These are phyloP conservation scores for Stagonosporopsis cucurbitacearum DNA, from an alignment of 2,329 filamentous ascomycete genomes.

Conservation along the genomic window DNA sequence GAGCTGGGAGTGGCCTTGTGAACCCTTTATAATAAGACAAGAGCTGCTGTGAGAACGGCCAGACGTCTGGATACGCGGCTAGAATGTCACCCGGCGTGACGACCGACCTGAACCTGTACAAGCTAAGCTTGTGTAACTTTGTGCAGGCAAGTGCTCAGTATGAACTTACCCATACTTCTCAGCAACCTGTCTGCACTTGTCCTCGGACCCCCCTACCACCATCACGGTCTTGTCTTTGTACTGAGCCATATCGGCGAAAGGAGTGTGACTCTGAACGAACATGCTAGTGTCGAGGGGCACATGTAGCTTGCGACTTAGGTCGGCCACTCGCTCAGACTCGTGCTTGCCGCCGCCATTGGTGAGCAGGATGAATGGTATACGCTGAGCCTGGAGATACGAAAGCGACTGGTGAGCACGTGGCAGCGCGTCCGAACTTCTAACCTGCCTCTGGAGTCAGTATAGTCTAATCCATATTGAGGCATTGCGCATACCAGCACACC, in stretches of 20 bases:
- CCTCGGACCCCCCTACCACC: constrained; percentile 56
- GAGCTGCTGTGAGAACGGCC: constrained; percentile 79
- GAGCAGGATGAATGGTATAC: constrained; percentile 89
- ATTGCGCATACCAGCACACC: constrained; percentile 79
- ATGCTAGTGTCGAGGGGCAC: constrained; percentile 69
- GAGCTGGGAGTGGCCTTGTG: constrained; percentile 63
- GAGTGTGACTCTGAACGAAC: constrained; percentile 91
- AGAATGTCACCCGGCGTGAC: constrained; percentile 87
- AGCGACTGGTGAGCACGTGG: constrained; percentile 79
- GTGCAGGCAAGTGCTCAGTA: background rate
- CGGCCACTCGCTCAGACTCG: constrained; percentile 74
- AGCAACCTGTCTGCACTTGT: constrained; percentile 73
- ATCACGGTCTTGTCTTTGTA: constrained; percentile 61
- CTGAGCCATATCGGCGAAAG: constrained; percentile 72
- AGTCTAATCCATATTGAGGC: background rate
- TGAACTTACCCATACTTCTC: constrained; percentile 56
- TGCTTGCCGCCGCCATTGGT: constrained; percentile 93
- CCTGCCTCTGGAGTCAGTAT: constrained; percentile 1
- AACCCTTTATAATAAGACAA: constrained; percentile 65
- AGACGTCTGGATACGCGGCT: constrained; percentile 74
- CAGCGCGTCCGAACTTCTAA: constrained; percentile 76
- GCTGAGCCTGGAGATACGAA: constrained; percentile 71
- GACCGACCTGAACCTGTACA: constrained; percentile 65
- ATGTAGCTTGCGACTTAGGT: constrained; percentile 70
- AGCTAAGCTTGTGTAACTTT: constrained; percentile 5